Percentiles rank a stretch among this genome's conserved stretches.
phyloP scores from a whole-genome alignment of 1,284 basidiomycete genomes.

The Trichosporon inkin region DNA sequence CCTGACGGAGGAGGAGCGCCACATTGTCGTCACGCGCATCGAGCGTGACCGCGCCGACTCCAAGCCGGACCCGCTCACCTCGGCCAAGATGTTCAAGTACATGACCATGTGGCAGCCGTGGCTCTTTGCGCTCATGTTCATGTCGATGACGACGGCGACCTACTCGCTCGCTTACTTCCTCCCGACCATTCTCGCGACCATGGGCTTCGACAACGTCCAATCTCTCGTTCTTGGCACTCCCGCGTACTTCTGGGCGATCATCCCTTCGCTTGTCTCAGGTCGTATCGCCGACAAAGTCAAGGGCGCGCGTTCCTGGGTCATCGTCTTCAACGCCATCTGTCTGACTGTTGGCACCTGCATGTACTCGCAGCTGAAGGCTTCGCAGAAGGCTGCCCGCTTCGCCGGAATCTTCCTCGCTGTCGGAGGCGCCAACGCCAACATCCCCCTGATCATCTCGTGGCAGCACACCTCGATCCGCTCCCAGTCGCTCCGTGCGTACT shows the following conservation, averaged over 20 bases:
- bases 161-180: slow-evolving; percentile 47
- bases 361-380: slow-evolving; percentile 17
- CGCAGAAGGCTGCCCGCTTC: slow-evolving; percentile 15
- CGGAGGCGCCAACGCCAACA: slow-evolving; percentile 38
- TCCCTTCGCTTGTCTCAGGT: slow-evolving; percentile 43
- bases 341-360: slow-evolving; percentile 20
- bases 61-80: slow-evolving; percentile 46
- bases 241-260: slow-evolving; percentile 47
- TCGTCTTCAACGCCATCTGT: slow-evolving; percentile 17
- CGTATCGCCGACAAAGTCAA: slow-evolving; percentile 39
- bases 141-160: slow-evolving; percentile 27
- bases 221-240: slow-evolving; percentile 49
- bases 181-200: slow-evolving; percentile 49
- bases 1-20: slow-evolving; percentile 17
- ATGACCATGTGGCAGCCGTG: slow-evolving; percentile 49
- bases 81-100: slow-evolving; percentile 39
- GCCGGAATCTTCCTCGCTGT: slow-evolving; percentile 50
- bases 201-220: slow-evolving; percentile 43
- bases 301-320: slow-evolving; percentile 10
- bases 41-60: slow-evolving; percentile 41
- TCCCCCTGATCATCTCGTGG: slow-evolving; percentile 43
- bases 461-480: slow-evolving; percentile 51
- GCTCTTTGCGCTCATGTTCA: slow-evolving; percentile 51
- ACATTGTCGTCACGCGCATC: slow-evolving; percentile 17
- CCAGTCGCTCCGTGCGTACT: slow-evolving; percentile 47